phyloP scores from a whole-genome alignment of 345 rosid species.

The Aquilaria yunnanensis region DNA sequence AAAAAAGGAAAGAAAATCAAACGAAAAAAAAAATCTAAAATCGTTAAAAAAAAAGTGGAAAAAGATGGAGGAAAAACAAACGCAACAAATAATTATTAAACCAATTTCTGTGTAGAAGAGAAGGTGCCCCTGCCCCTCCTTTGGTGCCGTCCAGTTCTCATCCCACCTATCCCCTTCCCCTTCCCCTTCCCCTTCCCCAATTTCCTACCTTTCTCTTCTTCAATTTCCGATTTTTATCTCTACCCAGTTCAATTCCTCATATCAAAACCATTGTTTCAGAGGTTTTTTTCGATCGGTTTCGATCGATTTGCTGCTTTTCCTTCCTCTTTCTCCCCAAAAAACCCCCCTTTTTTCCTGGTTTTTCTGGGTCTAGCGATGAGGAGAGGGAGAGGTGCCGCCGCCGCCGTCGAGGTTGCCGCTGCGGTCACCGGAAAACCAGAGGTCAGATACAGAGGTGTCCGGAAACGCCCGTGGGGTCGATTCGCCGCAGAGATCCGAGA shows the following conservation, averaged over 20 bases:
- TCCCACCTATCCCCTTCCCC: conserved; percentile 12
- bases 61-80: not conserved
- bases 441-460: conserved; percentile 80
- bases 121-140: conserved; percentile 16
- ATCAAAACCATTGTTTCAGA: not conserved
- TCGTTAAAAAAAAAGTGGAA: no score
- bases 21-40: not conserved
- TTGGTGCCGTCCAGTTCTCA: conserved; percentile 23
- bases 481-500: conserved; percentile 97
- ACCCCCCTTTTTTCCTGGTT: conserved; percentile 18
- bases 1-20: not conserved
- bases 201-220: conserved; percentile 18
- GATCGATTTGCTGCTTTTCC: not conserved
- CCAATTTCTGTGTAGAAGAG: conserved; percentile 28
- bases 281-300: conserved; percentile 3
- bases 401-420: conserved; percentile 18
- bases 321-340: not conserved
- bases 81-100: not conserved
- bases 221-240: not conserved
- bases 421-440: conserved; percentile 26
- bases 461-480: conserved; percentile 88
- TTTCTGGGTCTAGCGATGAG: conserved; percentile 28
- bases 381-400: conserved; percentile 53
- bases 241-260: not conserved
- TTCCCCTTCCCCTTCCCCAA: conserved; percentile 11